phyloP scores from a whole-genome alignment of 768 basidiomycete genomes.

The Naganishia vishniacii region DNA sequence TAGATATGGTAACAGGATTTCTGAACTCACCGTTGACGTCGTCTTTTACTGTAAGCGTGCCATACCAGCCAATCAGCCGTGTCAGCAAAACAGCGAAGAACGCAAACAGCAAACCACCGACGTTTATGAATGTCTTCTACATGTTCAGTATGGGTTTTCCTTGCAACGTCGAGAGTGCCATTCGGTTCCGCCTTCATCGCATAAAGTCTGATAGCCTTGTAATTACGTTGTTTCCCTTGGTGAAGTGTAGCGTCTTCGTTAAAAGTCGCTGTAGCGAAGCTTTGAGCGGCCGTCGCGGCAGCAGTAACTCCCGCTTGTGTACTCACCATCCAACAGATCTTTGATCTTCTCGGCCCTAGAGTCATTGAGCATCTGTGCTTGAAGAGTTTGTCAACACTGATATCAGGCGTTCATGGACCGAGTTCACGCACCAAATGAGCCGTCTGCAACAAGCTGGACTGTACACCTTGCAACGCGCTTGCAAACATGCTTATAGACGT shows the following conservation, averaged over 20 bases:
- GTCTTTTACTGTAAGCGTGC: slow-evolving; percentile 6
- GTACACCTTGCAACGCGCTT: slow-evolving; percentile 59
- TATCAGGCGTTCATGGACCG: no score
- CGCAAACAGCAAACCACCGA: slow-evolving; percentile 30
- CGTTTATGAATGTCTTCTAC: slow-evolving; percentile 64
- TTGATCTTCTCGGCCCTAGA: slow-evolving; percentile 64
- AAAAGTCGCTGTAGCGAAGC: slow-evolving; percentile 51
- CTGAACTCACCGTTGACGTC: slow-evolving; percentile 18
- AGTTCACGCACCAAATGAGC: slow-evolving; percentile 57
- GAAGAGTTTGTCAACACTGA: no score
- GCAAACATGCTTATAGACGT: slow-evolving; percentile 61
- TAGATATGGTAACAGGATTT: no score
- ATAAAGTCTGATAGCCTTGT: slow-evolving; percentile 76
- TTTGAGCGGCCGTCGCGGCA: no score
- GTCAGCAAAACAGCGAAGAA: no score
- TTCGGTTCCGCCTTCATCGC: slow-evolving; percentile 83
- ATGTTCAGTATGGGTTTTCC: slow-evolving; percentile 91
- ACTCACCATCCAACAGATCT: slow-evolving; percentile 51
- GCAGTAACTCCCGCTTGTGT: no score
- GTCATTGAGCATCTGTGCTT: slow-evolving; percentile 65
- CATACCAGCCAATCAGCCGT: neutral
- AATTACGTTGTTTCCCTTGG: slow-evolving; percentile 57
- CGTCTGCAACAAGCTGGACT: slow-evolving; percentile 60
- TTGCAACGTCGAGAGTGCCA: slow-evolving; percentile 82
- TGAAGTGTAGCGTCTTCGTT: slow-evolving; percentile 64